Conservation (phyloP, 176 grass and related monocot species). For the Cymbopogon citratus region DNA sequence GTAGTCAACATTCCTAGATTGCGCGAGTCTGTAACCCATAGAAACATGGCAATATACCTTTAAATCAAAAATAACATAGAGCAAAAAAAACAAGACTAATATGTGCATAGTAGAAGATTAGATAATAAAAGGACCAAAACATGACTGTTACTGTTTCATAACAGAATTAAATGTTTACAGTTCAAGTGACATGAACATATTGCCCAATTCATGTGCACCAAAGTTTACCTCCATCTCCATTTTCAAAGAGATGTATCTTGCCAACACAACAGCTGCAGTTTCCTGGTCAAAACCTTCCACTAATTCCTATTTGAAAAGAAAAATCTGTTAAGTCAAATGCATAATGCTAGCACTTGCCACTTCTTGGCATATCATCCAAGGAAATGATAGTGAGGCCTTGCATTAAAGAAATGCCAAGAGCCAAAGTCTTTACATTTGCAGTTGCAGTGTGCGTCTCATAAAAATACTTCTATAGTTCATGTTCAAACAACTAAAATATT, state of each 20-base stretch:
- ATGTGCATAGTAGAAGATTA: background rate
- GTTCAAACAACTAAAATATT: background rate
- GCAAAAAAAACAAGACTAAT: background rate
- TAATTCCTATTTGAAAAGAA: conserved; percentile 55
- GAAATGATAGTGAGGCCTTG: background rate
- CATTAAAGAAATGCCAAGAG: background rate
- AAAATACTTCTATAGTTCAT: background rate
- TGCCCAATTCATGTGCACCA: background rate
- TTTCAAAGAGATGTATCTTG: conserved; percentile 98
- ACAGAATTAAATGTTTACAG: background rate
- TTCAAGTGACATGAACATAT: background rate
- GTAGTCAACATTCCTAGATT: background rate
- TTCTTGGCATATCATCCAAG: background rate
- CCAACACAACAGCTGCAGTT: conserved; percentile 88
- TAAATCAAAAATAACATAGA: background rate
- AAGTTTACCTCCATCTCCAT: conserved; percentile 95
- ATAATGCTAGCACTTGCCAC: background rate
- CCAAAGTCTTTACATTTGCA: background rate
- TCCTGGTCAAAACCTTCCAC: conserved; percentile 98
- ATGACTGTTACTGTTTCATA: background rate
- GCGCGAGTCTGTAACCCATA: background rate
- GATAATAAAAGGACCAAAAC: background rate
- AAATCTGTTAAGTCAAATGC: conserved; percentile 11
- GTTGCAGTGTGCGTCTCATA: background rate
- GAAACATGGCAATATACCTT: background rate